Percentiles rank a stretch among this genome's conserved stretches.
Conservation (phyloP, 805 yeast species). For the Millerozyma miso region DNA sequence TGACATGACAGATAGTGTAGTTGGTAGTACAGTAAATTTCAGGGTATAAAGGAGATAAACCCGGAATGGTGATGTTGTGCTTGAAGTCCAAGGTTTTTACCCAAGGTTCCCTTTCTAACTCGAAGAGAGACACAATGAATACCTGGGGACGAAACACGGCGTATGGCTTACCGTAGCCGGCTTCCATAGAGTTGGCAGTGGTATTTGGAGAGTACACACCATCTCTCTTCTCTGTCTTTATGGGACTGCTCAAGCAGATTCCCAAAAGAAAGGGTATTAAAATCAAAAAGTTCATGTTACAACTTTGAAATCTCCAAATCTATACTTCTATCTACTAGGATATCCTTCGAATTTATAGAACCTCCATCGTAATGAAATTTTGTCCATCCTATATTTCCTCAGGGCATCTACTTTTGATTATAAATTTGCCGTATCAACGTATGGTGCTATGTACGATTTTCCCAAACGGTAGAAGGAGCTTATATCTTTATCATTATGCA, state of each 20-base stretch:
- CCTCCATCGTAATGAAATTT: no score
- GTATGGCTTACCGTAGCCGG: conserved; percentile 25
- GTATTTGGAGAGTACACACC: conserved; percentile 4
- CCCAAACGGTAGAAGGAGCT: background rate
- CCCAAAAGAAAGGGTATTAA: background rate
- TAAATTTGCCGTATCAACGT: background rate
- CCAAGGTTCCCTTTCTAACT: conserved; percentile 52
- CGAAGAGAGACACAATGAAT: conserved; percentile 53
- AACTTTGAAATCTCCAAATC: background rate
- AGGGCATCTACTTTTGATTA: background rate
- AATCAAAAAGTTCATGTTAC: background rate
- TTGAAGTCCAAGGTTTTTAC: conserved; percentile 42
- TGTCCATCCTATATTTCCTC: no score
- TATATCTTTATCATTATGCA: no score
- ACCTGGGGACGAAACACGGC: conserved; percentile 49
- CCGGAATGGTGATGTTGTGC: conserved; percentile 59
- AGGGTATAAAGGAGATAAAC: conserved; percentile 59
- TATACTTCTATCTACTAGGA: no score
- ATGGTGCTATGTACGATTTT: background rate
- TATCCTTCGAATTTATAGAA: no score
- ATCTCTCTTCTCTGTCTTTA: background rate
- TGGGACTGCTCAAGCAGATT: background rate
- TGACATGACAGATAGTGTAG: conserved; percentile 53
- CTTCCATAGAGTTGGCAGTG: conserved; percentile 12
- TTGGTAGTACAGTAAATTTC: conserved; percentile 50